Conservation (phyloP, 1,139 yeast species). For the Kluyveromyces sp. region DNA sequence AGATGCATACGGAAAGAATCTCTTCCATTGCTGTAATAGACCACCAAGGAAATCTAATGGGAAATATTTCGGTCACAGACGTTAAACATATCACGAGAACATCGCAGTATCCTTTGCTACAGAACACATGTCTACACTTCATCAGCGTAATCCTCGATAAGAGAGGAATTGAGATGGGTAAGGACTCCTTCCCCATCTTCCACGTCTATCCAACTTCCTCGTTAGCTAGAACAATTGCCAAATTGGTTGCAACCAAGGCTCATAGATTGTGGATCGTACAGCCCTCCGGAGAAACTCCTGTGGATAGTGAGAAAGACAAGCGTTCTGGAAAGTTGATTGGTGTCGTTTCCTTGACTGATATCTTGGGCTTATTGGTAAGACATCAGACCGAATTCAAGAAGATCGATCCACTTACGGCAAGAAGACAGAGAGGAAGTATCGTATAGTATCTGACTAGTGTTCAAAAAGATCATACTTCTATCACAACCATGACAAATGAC, state of each 20-base stretch:
- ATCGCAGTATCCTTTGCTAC: slow-evolving; percentile 72
- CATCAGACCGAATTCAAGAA: slow-evolving; percentile 52
- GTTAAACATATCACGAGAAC: slow-evolving; percentile 81
- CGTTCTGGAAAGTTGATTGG: slow-evolving; percentile 78
- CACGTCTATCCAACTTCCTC: slow-evolving; percentile 78
- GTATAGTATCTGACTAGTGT: slow-evolving; percentile 18
- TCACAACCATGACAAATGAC: not conserved
- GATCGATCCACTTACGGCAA: slow-evolving; percentile 76
- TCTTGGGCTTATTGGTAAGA: slow-evolving; percentile 71
- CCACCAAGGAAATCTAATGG: slow-evolving; percentile 62
- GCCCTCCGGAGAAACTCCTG: slow-evolving; percentile 16
- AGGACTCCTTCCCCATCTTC: slow-evolving; percentile 94
- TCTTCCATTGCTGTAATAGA: slow-evolving; percentile 95
- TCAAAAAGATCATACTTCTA: not conserved
- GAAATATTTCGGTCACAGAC: slow-evolving; percentile 91
- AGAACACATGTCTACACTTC: slow-evolving; percentile 79
- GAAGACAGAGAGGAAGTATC: slow-evolving; percentile 73
- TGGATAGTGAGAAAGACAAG: slow-evolving; percentile 34
- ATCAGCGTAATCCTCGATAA: slow-evolving; percentile 78
- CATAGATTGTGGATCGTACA: slow-evolving; percentile 93
- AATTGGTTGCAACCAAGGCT: slow-evolving; percentile 87
- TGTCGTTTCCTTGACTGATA: slow-evolving; percentile 85
- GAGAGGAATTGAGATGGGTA: slow-evolving; percentile 77
- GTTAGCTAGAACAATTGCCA: slow-evolving; percentile 84
- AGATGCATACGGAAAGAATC: slow-evolving; percentile 78